Evolutionary conservation across 805 yeast genomes (phyloP).

Genomic region (Zygoascus flipseniorum): DNA sequence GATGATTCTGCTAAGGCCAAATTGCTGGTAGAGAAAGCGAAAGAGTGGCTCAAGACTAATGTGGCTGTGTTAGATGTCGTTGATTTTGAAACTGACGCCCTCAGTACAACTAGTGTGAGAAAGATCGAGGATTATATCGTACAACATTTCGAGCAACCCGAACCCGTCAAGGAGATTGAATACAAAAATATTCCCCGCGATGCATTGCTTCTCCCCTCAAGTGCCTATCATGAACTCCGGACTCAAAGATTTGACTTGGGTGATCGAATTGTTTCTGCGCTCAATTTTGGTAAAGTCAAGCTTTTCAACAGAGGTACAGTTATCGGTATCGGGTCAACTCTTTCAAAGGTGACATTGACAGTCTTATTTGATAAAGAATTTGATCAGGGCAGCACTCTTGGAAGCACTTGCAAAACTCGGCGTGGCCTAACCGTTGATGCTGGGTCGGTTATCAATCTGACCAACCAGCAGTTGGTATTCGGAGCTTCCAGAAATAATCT

Average conservation of each 20-base stretch:
- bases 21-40: slow-evolving; percentile 32
- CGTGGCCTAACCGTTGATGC: slow-evolving; percentile 83
- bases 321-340: slow-evolving; percentile 55
- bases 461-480: slow-evolving; percentile 58
- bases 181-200: slow-evolving; percentile 76
- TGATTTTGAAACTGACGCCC: slow-evolving; percentile 67
- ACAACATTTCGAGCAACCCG: slow-evolving; percentile 32
- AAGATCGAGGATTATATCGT: slow-evolving; percentile 58
- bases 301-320: slow-evolving; percentile 85
- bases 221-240: slow-evolving; percentile 61
- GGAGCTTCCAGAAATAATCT: not conserved
- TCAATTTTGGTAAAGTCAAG: slow-evolving; percentile 85
- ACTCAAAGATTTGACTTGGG: slow-evolving; percentile 77
- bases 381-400: slow-evolving; percentile 73
- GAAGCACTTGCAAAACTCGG: slow-evolving; percentile 65
- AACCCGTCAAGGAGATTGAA: slow-evolving; percentile 42
- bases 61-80: slow-evolving; percentile 32
- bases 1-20: slow-evolving; percentile 23
- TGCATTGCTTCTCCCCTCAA: slow-evolving; percentile 70
- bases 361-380: slow-evolving; percentile 78
- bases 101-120: slow-evolving; percentile 55
- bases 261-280: slow-evolving; percentile 79
- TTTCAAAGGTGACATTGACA: slow-evolving; percentile 49
- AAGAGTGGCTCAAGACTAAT: slow-evolving; percentile 41
- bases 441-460: slow-evolving; percentile 68